Evolutionary conservation across 805 yeast species (phyloP).

Genomic region (Pichia insulana): DNA sequence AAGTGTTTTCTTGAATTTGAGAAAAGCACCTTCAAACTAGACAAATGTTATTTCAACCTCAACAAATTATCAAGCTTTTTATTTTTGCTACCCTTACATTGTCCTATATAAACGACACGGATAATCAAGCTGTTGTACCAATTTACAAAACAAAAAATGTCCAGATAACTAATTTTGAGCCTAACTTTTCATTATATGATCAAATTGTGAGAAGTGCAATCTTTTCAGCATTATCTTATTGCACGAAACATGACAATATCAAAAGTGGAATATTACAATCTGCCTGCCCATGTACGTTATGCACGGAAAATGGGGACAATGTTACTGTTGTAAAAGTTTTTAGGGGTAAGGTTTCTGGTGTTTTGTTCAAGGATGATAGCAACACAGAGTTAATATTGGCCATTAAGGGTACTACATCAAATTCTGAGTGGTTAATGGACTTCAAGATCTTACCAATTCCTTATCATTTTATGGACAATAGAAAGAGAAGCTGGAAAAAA

Average conservation of each 20-base stretch:
- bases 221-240: constrained; percentile 29
- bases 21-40: no score
- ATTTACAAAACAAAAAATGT: neutral
- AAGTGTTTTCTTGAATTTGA: no score
- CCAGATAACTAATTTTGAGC: neutral
- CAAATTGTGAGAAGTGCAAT: constrained; percentile 36
- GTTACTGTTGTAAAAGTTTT: constrained; percentile 33
- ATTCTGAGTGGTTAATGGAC: constrained; percentile 57
- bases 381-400: constrained; percentile 37
- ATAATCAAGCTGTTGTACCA: no score
- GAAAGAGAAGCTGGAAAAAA: constrained; percentile 5
- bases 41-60: no score
- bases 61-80: no score
- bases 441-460: constrained; percentile 44
- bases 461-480: constrained; percentile 15
- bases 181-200: constrained; percentile 42
- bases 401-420: constrained; percentile 57
- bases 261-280: constrained; percentile 20
- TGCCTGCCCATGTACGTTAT: constrained; percentile 29
- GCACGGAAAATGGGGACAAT: constrained; percentile 16
- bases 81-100: no score
- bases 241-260: constrained; percentile 22
- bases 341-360: constrained; percentile 47
- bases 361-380: constrained; percentile 40
- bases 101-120: no score